phyloP scores from a whole-genome alignment of 2,329 filamentous ascomycete species.

The Fusarium musae region DNA sequence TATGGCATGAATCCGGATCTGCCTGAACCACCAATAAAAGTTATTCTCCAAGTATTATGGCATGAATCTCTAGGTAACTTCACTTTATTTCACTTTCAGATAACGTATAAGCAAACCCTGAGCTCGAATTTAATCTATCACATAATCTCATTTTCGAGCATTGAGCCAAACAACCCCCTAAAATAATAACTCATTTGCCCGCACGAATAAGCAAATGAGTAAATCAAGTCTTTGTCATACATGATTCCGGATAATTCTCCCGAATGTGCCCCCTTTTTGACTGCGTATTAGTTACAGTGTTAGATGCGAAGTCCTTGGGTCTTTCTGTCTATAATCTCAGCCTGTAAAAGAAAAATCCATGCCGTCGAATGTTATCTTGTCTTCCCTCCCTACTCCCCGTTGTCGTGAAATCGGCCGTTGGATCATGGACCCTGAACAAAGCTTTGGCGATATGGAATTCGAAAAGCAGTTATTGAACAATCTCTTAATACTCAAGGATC shows the following conservation, averaged over 20 bases:
- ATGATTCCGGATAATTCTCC: conserved; percentile 48
- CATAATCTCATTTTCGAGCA: conserved; percentile 35
- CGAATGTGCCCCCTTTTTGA: conserved; percentile 48
- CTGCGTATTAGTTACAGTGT: conserved; percentile 53
- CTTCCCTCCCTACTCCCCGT: conserved; percentile 38
- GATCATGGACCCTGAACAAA: conserved; percentile 42
- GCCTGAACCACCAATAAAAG: neutral
- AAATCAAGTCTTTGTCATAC: conserved; percentile 49
- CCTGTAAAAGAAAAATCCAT: conserved; percentile 48
- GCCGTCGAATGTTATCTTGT: conserved; percentile 43
- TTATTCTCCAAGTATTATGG: neutral
- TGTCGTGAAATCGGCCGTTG: conserved; percentile 41
- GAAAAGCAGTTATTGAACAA: conserved; percentile 32
- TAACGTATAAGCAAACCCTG: conserved; percentile 20
- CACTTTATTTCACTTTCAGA: neutral
- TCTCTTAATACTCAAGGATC: conserved; percentile 31
- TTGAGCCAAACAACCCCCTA: conserved; percentile 28
- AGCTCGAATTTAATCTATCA: conserved; percentile 37
- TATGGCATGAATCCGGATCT: neutral
- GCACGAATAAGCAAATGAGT: conserved; percentile 39
- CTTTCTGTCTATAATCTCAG: conserved; percentile 53
- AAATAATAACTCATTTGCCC: conserved; percentile 34
- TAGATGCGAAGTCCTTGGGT: conserved; percentile 45
- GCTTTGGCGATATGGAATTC: conserved; percentile 27
- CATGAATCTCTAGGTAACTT: neutral